phyloP scores from a whole-genome alignment of 2,329 filamentous ascomycete species.

The Pseudonectria buxi region DNA sequence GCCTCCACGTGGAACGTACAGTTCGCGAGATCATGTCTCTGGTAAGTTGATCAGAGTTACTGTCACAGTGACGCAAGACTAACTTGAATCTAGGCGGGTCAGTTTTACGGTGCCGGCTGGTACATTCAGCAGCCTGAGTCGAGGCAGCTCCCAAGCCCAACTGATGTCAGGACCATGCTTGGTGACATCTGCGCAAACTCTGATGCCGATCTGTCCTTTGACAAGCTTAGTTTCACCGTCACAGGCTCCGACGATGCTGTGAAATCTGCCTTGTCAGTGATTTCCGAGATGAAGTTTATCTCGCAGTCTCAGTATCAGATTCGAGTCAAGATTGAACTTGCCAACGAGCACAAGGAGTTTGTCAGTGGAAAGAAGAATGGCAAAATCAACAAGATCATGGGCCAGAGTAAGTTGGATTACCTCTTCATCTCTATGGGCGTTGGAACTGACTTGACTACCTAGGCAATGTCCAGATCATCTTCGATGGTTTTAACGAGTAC shows the following conservation, averaged over 20 bases:
- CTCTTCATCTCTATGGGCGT: conserved; percentile 12
- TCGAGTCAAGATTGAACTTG: conserved; percentile 95
- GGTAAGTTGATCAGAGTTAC: conserved; percentile 46
- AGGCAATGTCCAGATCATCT: conserved; percentile 96
- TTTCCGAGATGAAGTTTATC: conserved; percentile 86
- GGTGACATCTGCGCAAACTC: conserved; percentile 95
- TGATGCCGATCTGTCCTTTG: conserved; percentile 88
- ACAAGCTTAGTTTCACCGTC: conserved; percentile 88
- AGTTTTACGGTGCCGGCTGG: conserved; percentile 97
- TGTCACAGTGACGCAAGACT: conserved; percentile 10
- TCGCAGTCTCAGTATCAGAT: conserved; percentile 85
- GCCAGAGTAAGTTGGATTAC: conserved; percentile 57
- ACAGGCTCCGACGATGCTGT: conserved; percentile 95
- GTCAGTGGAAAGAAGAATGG: conserved; percentile 99
- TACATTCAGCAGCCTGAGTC: conserved; percentile 77
- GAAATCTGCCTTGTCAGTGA: conserved; percentile 89
- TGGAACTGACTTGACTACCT: conserved; percentile 1
- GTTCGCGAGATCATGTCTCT: conserved; percentile 93
- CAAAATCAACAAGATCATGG: conserved; percentile 99
- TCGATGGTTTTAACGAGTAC: conserved; percentile 98
- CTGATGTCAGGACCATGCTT: conserved; percentile 84
- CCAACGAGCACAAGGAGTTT: conserved; percentile 99
- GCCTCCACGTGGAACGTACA: conserved; percentile 88
- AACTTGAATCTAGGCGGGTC: conserved; percentile 60
- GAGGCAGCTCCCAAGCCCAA: conserved; percentile 50